Base-by-base conservation (phyloP, 148 eudicot genomes). In the Arctostaphylos glauca region DNA sequence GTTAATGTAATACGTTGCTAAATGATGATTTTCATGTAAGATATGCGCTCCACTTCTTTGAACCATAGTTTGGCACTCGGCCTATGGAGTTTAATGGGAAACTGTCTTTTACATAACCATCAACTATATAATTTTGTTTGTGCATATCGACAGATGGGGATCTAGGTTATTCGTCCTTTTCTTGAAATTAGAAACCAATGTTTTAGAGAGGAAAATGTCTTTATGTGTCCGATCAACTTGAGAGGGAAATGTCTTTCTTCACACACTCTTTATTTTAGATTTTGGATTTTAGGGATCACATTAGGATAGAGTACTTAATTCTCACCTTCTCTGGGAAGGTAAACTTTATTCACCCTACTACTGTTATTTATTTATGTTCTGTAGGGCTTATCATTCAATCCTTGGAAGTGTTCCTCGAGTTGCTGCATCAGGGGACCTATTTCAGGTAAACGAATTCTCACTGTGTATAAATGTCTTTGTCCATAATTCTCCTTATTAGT, bases 281-380 rank as follows among this genome's bases (percentile, higher is more conserved):
- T 68, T 59, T 96, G 87, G 97, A 94, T 87, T 90, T 94, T 74
- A 96, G 95, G 2, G 99, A 96, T 88, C 99, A 96, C 89, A 92
- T 96, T 77, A 94, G 99, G 99, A 94, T 97, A 71, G 99, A 96
- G 87, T 94, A 98, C 88, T n/a, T n/a, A n/a, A n/a, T 93, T 86
- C 86, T 91, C 90, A 79, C 89, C 84, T 81, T 87, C 82, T 82
- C 76, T 96, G 50, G 99, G 98, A 87, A 94, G 98, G 99, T 96
- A 91, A 85, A 50, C 54, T 54, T 76, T 67, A 68, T 80, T 77
- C 14, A 59, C 66, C n/a, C 59, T 41, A 31, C 43, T 38, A 4
- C 76, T 80, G 84, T 23, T 77, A 52, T 5, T 62, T 70, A 56
- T 66, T 64, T 78, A 6, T 84, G 59, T 74, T 74, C 19, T 64